Evolutionary conservation across 2,329 filamentous ascomycete species (phyloP).

Genomic region (Pestalotiopsis sp.): DNA sequence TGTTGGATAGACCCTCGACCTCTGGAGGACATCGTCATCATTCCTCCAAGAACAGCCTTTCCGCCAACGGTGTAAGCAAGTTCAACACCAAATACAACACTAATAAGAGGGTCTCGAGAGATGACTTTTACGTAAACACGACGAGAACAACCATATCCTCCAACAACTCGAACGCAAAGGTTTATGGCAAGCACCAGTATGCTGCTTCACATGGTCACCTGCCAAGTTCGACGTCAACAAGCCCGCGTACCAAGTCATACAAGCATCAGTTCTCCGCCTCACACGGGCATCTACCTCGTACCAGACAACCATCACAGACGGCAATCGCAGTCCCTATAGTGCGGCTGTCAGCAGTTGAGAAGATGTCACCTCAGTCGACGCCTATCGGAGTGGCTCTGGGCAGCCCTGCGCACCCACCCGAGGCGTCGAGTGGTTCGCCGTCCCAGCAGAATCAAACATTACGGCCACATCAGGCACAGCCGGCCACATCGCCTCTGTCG

Average conservation of each 20-base stretch:
- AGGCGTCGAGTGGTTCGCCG: conserved; percentile 25
- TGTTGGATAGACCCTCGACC: conserved; percentile 43
- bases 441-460: conserved; percentile 18
- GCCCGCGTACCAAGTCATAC: conserved; percentile 34
- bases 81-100: conserved; percentile 33
- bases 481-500: conserved; percentile 24
- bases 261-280: conserved; percentile 11
- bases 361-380: conserved; percentile 40
- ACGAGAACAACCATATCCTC: conserved; percentile 29
- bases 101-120: conserved; percentile 49
- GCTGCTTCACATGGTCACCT: conserved; percentile 43
- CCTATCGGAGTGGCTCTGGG: conserved; percentile 76
- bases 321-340: conserved; percentile 33
- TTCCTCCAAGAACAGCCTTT: conserved; percentile 29
- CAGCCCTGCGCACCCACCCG: conserved; percentile 59
- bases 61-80: conserved; percentile 26
- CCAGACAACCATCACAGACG: conserved; percentile 22
- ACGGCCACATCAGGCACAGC: conserved; percentile 18
- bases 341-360: conserved; percentile 46
- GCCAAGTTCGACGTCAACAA: conserved; percentile 44
- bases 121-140: conserved; percentile 41
- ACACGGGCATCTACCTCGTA: background rate
- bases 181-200: conserved; percentile 40
- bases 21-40: conserved; percentile 33
- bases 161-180: conserved; percentile 16